A percentile compares a stretch with the other conserved stretches of the same genome.
These are phyloP conservation scores for Delphinella strobiligena DNA, from an alignment of 2,329 filamentous ascomycete species.

Conservation along the genomic window DNA sequence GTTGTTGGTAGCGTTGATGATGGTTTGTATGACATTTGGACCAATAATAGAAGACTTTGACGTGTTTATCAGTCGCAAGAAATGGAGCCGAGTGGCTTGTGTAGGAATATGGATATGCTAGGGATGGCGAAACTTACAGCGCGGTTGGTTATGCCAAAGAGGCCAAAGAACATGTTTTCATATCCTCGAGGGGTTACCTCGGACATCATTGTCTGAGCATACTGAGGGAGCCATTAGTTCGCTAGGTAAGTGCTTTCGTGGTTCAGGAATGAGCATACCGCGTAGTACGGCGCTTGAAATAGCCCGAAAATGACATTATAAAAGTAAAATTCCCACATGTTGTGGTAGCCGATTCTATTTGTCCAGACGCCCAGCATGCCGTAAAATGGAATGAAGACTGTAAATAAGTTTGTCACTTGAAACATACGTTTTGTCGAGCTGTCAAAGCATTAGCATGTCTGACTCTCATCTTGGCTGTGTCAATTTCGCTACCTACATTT, in stretches of 20 bases:
- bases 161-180: slow-evolving; percentile 57
- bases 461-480: no score
- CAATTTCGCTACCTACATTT: no score
- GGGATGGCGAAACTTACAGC: slow-evolving; percentile 3
- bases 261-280: no score
- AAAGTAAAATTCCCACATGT: slow-evolving; percentile 5
- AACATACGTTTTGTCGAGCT: slow-evolving; percentile 4
- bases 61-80: no score
- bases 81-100: no score
- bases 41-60: slow-evolving; percentile 4
- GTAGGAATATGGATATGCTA: no score
- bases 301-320: slow-evolving; percentile 48
- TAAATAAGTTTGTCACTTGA: slow-evolving; percentile 7
- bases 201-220: slow-evolving; percentile 59
- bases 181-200: slow-evolving; percentile 57
- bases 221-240: no score
- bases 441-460: no score
- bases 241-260: no score
- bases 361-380: slow-evolving; percentile 1
- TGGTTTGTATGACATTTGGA: slow-evolving; percentile 7
- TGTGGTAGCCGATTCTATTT: neutral
- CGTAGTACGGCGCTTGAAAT: slow-evolving; percentile 58
- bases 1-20: slow-evolving; percentile 5
- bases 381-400: slow-evolving; percentile 5
- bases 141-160: slow-evolving; percentile 33